These are phyloP conservation scores for Phytophthora tubulina DNA, from an alignment of 352 stramenopile genomes.

Conservation along the genomic window DNA sequence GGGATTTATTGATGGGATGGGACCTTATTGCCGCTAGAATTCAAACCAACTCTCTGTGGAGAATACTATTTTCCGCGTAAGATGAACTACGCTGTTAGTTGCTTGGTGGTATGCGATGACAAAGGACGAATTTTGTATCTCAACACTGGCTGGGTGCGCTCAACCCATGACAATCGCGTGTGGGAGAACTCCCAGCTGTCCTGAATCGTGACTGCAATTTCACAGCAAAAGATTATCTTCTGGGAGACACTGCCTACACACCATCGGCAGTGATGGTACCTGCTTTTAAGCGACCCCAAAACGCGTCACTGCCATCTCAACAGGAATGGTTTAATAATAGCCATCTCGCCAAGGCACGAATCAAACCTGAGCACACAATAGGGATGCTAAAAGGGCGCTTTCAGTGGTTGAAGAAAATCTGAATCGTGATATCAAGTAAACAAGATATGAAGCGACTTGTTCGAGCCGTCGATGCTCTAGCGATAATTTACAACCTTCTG, in stretches of 20 bases:
- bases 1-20: neutral
- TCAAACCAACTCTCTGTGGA: neutral
- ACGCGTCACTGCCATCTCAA: too few species aligned
- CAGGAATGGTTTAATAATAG: constrained; percentile 10
- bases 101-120: constrained; percentile 1
- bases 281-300: too few species aligned
- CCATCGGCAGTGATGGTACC: too few species aligned
- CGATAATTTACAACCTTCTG: constrained; percentile 1
- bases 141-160: neutral
- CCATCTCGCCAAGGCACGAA: neutral
- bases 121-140: neutral
- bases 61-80: constrained; percentile 4
- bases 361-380: constrained; percentile 1
- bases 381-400: neutral
- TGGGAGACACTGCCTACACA: too few species aligned
- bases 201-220: too few species aligned
- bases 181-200: constrained; percentile 7
- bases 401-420: neutral
- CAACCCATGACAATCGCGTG: neutral
- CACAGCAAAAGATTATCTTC: too few species aligned
- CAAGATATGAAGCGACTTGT: constrained; percentile 3
- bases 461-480: constrained; percentile 1
- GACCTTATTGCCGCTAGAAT: too few species aligned
- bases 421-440: constrained; percentile 3
- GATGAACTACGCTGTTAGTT: neutral